These are phyloP conservation scores for Mucor saturninus DNA, from an alignment of 371 early-diverging fungal species.

Conservation along the genomic window DNA sequence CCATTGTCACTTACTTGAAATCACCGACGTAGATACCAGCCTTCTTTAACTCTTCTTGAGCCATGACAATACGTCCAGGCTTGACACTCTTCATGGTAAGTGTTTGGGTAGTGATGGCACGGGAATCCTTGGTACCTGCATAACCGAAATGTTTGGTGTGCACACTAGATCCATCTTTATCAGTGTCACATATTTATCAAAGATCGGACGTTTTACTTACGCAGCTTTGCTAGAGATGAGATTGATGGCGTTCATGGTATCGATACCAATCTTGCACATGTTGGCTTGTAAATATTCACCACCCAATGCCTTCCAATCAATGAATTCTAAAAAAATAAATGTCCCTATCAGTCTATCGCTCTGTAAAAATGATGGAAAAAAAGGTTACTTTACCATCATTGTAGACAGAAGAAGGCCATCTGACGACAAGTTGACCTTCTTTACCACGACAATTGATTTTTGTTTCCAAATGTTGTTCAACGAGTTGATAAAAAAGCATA, in stretches of 20 bases:
- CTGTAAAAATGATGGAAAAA: background rate
- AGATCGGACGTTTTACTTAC: constrained; percentile 21
- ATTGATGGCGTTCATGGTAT: constrained; percentile 85
- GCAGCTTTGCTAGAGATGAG: constrained; percentile 57
- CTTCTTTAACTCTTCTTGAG: constrained; percentile 56
- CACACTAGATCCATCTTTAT: constrained; percentile 29
- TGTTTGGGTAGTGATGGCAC: constrained; percentile 93
- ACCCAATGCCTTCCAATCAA: constrained; percentile 51
- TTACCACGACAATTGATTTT: constrained; percentile 30
- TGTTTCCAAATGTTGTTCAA: constrained; percentile 35
- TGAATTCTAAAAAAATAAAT: constrained; percentile 19
- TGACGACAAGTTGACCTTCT: constrained; percentile 36
- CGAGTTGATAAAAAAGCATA: constrained; percentile 29
- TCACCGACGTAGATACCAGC: constrained; percentile 76
- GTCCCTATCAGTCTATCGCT: constrained; percentile 13
- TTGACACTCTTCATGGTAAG: constrained; percentile 75
- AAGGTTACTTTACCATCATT: constrained; percentile 12
- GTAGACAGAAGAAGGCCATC: constrained; percentile 36
- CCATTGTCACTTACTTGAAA: constrained; percentile 58
- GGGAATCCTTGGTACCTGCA: constrained; percentile 99
- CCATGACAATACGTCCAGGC: constrained; percentile 60
- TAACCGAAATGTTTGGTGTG: constrained; percentile 71
- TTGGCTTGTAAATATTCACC: constrained; percentile 84
- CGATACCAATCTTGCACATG: constrained; percentile 88
- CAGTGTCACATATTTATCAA: too few species aligned